Percentiles rank a stretch among this genome's conserved stretches.
Evolutionary conservation across 306 rosid genomes (phyloP).

Genomic region (Cucurbita argyrosperma): DNA sequence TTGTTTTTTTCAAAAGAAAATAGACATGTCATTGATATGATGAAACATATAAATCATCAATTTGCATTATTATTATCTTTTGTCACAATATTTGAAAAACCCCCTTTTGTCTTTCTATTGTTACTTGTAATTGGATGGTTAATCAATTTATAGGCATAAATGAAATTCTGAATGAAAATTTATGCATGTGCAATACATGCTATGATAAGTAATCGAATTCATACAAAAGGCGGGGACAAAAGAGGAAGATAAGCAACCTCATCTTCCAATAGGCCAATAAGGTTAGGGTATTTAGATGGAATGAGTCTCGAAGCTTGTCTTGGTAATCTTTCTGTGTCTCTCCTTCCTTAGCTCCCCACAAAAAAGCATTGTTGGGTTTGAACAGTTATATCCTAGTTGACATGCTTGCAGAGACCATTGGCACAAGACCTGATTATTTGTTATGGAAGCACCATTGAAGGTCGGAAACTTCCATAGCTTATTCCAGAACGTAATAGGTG

Average conservation of each 20-base stretch:
- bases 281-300: not conserved
- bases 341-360: not conserved
- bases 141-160: not conserved
- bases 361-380: not conserved
- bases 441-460: not conserved
- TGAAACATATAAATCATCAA: not conserved
- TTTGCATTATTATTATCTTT: not conserved
- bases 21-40: not conserved
- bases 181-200: not conserved
- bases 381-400: not conserved
- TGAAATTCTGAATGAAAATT: not conserved
- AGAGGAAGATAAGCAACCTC: not conserved
- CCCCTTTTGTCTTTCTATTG: not conserved
- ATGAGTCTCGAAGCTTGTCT: not conserved
- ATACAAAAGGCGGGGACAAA: not conserved
- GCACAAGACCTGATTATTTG: not conserved
- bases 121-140: not conserved
- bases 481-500: not conserved
- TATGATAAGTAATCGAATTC: not conserved
- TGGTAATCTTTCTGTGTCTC: not conserved
- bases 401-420: not conserved
- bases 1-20: not conserved
- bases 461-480: not conserved
- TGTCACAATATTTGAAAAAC: not conserved
- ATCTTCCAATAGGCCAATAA: not conserved